A percentile compares a stretch with the other conserved stretches of the same genome.
Conservation (phyloP, 139 green algal species). For the Coccomyxa sp. region DNA sequence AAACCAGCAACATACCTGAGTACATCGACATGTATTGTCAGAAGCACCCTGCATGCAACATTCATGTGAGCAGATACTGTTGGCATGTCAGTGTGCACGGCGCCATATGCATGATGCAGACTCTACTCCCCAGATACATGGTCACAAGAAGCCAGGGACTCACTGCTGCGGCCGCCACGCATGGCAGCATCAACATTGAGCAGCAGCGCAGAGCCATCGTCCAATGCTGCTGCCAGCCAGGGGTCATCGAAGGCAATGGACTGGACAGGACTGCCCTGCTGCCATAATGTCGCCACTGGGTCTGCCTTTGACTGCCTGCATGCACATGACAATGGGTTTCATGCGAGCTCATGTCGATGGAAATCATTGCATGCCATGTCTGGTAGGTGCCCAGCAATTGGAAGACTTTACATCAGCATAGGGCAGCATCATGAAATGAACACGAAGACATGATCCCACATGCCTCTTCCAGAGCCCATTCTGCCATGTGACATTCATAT, state of each 20-base stretch:
- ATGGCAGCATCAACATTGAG: slow-evolving; percentile 25
- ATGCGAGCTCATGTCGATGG: background rate
- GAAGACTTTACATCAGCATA: background rate
- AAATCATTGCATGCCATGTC: background rate
- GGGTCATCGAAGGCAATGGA: slow-evolving; percentile 57
- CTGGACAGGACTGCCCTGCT: slow-evolving; percentile 14
- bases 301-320: slow-evolving; percentile 6
- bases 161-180: slow-evolving; percentile 4
- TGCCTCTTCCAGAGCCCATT: too few species aligned
- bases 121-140: background rate
- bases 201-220: slow-evolving; percentile 18
- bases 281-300: slow-evolving; percentile 18
- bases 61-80: background rate
- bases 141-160: slow-evolving; percentile 5
- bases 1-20: too few species aligned
- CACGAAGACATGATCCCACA: too few species aligned
- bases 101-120: background rate
- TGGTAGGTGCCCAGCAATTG: background rate
- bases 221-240: slow-evolving; percentile 42
- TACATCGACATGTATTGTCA: background rate
- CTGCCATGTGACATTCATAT: too few species aligned
- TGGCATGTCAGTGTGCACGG: background rate
- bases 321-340: background rate
- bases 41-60: background rate
- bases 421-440: too few species aligned